A percentile compares a stretch with the other conserved stretches of the same genome.
phyloP scores from a whole-genome alignment of 1,139 yeast species.

The Protomyces arabidopsidicola region DNA sequence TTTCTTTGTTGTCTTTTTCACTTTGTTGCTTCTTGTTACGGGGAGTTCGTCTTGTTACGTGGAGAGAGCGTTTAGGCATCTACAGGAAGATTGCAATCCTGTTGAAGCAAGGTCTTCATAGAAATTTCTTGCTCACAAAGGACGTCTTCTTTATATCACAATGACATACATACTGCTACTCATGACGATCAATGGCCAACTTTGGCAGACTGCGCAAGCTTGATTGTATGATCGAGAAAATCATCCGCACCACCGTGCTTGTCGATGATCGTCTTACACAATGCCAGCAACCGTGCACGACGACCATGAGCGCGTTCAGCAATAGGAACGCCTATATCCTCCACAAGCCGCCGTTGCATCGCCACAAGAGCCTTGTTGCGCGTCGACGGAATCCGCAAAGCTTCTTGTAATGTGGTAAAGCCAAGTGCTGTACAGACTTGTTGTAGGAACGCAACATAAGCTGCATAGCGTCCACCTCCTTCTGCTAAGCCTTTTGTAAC shows the following conservation, averaged over 20 bases:
- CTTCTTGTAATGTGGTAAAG: constrained; percentile 80
- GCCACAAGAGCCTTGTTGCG: constrained; percentile 89
- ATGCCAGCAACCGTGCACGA: not conserved
- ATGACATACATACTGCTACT: too few species aligned
- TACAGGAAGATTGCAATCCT: too few species aligned
- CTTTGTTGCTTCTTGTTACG: too few species aligned
- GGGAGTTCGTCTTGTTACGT: too few species aligned
- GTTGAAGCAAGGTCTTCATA: too few species aligned
- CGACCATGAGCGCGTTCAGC: not conserved
- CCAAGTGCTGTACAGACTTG: constrained; percentile 63
- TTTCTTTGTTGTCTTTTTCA: not conserved
- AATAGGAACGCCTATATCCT: not conserved
- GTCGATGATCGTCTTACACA: constrained; percentile 46
- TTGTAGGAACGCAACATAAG: constrained; percentile 64
- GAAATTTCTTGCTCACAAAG: too few species aligned
- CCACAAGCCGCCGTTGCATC: constrained; percentile 35
- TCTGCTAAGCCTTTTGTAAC: constrained; percentile 42
- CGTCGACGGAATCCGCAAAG: constrained; percentile 90
- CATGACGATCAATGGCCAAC: too few species aligned
- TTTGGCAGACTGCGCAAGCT: not conserved
- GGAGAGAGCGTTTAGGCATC: too few species aligned
- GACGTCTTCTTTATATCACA: too few species aligned
- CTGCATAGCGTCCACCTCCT: constrained; percentile 25
- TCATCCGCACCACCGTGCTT: constrained; percentile 86
- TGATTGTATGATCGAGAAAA: constrained; percentile 51